Evolutionary conservation across 306 rosid genomes (phyloP).

Genomic region (Urtica urens): DNA sequence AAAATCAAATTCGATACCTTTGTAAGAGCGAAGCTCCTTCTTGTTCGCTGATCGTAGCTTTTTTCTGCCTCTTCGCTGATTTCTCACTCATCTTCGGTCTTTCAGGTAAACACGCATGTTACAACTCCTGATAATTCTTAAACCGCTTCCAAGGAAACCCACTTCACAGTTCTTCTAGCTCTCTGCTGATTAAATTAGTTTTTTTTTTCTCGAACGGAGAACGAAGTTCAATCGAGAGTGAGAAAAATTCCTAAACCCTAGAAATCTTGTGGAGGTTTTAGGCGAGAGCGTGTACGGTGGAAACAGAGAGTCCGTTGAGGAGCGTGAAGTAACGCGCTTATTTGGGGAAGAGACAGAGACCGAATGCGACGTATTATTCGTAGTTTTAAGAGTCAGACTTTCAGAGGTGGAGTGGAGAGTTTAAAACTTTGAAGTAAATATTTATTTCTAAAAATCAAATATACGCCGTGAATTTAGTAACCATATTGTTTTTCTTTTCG

Average conservation of each 20-base stretch:
- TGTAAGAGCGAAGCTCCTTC: slow-evolving; percentile 36
- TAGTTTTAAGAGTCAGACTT: too few species aligned
- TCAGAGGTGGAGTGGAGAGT: too few species aligned
- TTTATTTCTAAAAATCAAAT: too few species aligned
- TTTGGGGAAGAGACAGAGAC: neutral
- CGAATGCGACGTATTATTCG: neutral
- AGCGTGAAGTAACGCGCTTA: slow-evolving; percentile 11
- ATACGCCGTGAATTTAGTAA: too few species aligned
- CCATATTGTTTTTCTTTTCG: too few species aligned
- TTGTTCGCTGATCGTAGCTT: slow-evolving; percentile 34
- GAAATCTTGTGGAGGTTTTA: neutral
- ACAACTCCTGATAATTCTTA: neutral
- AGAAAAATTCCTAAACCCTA: slow-evolving; percentile 32
- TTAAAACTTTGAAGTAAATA: too few species aligned
- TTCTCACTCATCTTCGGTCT: slow-evolving; percentile 34
- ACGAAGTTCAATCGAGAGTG: neutral
- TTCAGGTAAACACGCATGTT: slow-evolving; percentile 6
- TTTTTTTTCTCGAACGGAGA: neutral
- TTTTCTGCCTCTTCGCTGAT: slow-evolving; percentile 17
- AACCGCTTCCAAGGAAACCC: neutral
- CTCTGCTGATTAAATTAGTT: too few species aligned
- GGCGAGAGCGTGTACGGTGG: neutral
- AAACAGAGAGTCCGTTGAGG: neutral
- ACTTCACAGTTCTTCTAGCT: neutral
- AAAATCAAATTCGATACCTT: slow-evolving; percentile 28